phyloP scores from a whole-genome alignment of 1,284 basidiomycete species.

The Fomitopsis pinicola region DNA sequence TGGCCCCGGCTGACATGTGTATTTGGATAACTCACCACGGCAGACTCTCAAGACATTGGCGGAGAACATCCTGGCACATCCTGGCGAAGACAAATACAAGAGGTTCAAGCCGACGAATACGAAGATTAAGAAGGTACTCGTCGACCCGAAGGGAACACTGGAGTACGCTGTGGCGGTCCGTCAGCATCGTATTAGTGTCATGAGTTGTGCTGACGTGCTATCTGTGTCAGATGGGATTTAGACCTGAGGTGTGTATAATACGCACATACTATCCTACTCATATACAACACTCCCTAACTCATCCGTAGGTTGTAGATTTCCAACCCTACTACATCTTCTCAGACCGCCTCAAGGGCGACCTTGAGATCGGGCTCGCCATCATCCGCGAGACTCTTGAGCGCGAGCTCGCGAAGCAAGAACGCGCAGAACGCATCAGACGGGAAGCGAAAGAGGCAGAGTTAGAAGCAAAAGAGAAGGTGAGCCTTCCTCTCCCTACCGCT shows the following conservation, averaged over 20 bases:
- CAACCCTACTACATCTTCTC: slow-evolving; percentile 63
- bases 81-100: slow-evolving; percentile 64
- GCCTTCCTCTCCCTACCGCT: background rate
- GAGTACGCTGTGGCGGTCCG: slow-evolving; percentile 74
- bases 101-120: slow-evolving; percentile 72
- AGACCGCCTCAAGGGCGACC: slow-evolving; percentile 43
- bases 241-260: slow-evolving; percentile 43
- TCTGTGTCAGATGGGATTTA: slow-evolving; percentile 61
- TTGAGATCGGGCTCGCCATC: slow-evolving; percentile 59
- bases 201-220: background rate
- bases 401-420: slow-evolving; percentile 51
- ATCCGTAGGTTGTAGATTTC: slow-evolving; percentile 35
- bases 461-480: slow-evolving; percentile 50
- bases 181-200: slow-evolving; percentile 1
- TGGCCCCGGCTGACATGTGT: background rate
- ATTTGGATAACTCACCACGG: background rate
- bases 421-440: slow-evolving; percentile 38
- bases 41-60: slow-evolving; percentile 68
- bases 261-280: background rate
- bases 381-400: slow-evolving; percentile 56
- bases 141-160: slow-evolving; percentile 64
- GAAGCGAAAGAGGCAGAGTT: slow-evolving; percentile 54
- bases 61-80: slow-evolving; percentile 67
- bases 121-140: slow-evolving; percentile 56
- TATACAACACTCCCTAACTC: background rate